A percentile compares a stretch with the other conserved stretches of the same genome.
phyloP scores from a whole-genome alignment of 495 filamentous ascomycete genomes.

The Neurospora pannonica region DNA sequence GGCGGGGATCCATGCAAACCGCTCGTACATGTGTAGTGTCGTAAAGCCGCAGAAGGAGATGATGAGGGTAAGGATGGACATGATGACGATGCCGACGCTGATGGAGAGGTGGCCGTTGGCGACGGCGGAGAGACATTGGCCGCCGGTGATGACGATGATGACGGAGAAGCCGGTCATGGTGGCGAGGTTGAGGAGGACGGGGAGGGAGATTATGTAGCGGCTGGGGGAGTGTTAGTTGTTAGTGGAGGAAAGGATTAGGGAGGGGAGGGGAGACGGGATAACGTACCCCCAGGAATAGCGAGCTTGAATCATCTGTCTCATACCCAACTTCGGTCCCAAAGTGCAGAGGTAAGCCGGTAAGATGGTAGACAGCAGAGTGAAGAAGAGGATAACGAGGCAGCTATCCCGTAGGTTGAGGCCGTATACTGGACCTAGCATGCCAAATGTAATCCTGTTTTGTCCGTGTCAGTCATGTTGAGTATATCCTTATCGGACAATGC shows the following conservation, averaged over 20 bases:
- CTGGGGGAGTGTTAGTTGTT: conserved; percentile 8
- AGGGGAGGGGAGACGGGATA: too few relatives aligned
- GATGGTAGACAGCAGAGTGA: conserved; percentile 38
- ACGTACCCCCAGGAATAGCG: conserved; percentile 42
- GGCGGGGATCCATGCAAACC: conserved; percentile 50
- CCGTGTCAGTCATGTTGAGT: conserved; percentile 10
- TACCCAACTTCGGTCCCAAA: conserved; percentile 40
- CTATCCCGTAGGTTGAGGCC: conserved; percentile 39
- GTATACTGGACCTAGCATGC: conserved; percentile 44
- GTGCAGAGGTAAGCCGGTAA: conserved; percentile 43
- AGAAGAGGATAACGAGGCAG: conserved; percentile 45
- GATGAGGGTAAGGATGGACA: conserved; percentile 42
- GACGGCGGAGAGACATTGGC: conserved; percentile 42
- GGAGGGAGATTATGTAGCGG: conserved; percentile 33
- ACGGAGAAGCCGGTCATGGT: conserved; percentile 41
- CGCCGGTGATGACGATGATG: conserved; percentile 37
- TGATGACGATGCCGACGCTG: conserved; percentile 43
- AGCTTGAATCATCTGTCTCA: conserved; percentile 49
- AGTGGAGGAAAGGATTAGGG: too few relatives aligned
- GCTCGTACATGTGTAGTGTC: conserved; percentile 50
- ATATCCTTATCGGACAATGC: background rate
- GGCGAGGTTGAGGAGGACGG: conserved; percentile 41
- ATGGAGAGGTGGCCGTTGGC: conserved; percentile 38
- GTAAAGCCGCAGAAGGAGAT: conserved; percentile 52
- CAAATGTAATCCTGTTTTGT: conserved; percentile 40